Base-by-base conservation (phyloP, 331 rosid species). In the Phaseolus coccineus region DNA sequence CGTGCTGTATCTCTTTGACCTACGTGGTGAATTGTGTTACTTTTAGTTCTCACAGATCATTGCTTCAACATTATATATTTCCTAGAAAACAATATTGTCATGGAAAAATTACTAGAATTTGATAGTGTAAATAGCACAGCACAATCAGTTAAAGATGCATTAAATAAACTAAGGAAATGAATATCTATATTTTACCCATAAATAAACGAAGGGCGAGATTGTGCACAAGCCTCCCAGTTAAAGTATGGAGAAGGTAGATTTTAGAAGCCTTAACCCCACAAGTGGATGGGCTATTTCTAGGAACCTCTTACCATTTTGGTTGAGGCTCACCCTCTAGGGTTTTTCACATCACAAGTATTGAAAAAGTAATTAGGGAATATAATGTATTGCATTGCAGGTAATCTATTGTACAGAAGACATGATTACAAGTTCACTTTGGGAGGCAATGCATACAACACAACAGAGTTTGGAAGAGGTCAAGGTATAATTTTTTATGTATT, bases 331-430 rank as follows among this genome's bases (percentile, higher is more conserved):
- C 50, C 15, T 44, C 50, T 10, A 11, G 50, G 15, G 2, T 44
- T 44, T 44, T 44, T 9, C 50, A 3, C 15, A 44, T 10, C 15
- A 11, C 15, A 74, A 7, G 56, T 25, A 24, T 35, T 2, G 39
- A 39, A 16, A 25, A 69, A 4, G 13, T 4, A 27, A 28, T 28
- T 19, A 13, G 35, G 4, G 31, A 76, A 65, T 12, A 12, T 79
- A 73, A 74, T 33, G 28, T 75, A 22, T 64, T 15, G 50, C 67
- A 12, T 57, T 83, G 80, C 67, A 95, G 99, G 66, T 95, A 16
- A 87, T 95, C 63, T 88, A 74, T 40, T 87, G 99, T 72, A 93
- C 98, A 9, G 93, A 95, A 73, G 96, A 89, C 77, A 95, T 95
- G 99, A 62, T 95, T 76, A 22, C 84, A 15, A 71, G 83, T 39